Evolutionary conservation across 139 green algal genomes (phyloP).

Genomic region (Desmodesmus armatus): DNA sequence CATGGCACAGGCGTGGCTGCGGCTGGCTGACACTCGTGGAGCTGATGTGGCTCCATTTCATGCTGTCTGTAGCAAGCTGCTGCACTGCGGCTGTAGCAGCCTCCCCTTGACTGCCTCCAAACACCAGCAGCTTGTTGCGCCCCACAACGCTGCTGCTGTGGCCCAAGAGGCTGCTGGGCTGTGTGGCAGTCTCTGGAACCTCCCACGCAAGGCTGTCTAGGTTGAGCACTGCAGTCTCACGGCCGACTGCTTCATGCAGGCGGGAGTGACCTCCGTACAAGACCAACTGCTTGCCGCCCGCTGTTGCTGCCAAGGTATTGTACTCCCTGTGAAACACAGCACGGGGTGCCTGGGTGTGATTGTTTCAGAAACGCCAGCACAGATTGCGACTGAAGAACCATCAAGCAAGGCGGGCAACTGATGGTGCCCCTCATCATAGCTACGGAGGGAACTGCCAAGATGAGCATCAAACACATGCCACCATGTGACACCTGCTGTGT

Average conservation of each 20-base stretch:
- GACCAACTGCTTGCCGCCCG: slow-evolving; percentile 69
- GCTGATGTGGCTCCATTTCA: slow-evolving; percentile 2
- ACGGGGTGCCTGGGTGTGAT: no score
- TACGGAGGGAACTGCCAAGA: no score
- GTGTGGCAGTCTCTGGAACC: slow-evolving; percentile 46
- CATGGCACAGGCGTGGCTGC: slow-evolving; percentile 55
- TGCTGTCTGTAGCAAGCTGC: slow-evolving; percentile 28
- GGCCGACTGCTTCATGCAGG: slow-evolving; percentile 48
- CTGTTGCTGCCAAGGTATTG: slow-evolving; percentile 14
- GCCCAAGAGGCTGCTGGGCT: background rate
- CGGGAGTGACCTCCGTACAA: slow-evolving; percentile 61
- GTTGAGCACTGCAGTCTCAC: slow-evolving; percentile 63
- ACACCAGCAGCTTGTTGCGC: slow-evolving; percentile 63
- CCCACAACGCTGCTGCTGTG: slow-evolving; percentile 52
- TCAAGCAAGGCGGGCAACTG: no score
- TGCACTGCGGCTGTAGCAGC: slow-evolving; percentile 13
- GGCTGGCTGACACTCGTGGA: slow-evolving; percentile 48
- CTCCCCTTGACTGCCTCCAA: slow-evolving; percentile 46
- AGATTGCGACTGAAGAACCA: no score
- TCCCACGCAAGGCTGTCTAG: slow-evolving; percentile 64
- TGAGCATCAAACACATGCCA: no score
- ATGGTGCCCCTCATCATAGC: no score
- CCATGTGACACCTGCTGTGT: no score
- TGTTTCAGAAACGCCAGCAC: no score
- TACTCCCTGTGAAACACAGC: no score